These are phyloP conservation scores for Pleurotus cornucopiae DNA, from an alignment of 768 basidiomycete genomes.

Conservation along the genomic window DNA sequence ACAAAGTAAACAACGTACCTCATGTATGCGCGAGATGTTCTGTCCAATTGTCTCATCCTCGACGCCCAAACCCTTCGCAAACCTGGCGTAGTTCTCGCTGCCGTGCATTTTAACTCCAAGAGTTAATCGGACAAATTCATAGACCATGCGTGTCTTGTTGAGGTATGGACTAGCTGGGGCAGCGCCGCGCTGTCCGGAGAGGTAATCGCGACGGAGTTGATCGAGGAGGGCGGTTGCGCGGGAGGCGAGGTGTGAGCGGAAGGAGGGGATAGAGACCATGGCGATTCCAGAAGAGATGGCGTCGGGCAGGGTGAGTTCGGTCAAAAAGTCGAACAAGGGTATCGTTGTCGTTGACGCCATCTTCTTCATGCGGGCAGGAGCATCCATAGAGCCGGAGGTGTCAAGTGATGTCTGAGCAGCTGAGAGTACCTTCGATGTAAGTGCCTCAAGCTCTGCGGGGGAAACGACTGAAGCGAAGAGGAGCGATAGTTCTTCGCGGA, in stretches of 20 bases:
- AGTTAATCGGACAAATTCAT: slow-evolving; percentile 63
- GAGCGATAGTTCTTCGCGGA: slow-evolving; percentile 43
- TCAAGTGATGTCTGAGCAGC: slow-evolving; percentile 56
- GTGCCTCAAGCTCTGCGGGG: slow-evolving; percentile 21
- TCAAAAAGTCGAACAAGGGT: slow-evolving; percentile 39
- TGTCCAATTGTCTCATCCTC: slow-evolving; percentile 64
- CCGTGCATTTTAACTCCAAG: slow-evolving; percentile 76
- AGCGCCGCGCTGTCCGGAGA: slow-evolving; percentile 51
- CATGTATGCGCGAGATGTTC: slow-evolving; percentile 71
- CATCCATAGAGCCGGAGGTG: slow-evolving; percentile 67
- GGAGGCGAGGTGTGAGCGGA: slow-evolving; percentile 48
- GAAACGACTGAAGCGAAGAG: slow-evolving; percentile 38
- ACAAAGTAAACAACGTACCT: slow-evolving; percentile 32
- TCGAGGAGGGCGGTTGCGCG: slow-evolving; percentile 42
- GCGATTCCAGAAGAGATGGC: slow-evolving; percentile 17
- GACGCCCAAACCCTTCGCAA: slow-evolving; percentile 37
- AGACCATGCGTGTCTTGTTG: slow-evolving; percentile 58
- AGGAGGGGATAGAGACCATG: slow-evolving; percentile 35
- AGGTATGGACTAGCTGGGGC: slow-evolving; percentile 65
- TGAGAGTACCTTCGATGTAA: slow-evolving; percentile 31
- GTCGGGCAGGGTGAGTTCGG: slow-evolving; percentile 33
- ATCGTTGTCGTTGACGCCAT: slow-evolving; percentile 56
- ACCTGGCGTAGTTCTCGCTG: slow-evolving; percentile 53
- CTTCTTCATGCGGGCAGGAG: slow-evolving; percentile 57
- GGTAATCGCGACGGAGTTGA: slow-evolving; percentile 47